Percentiles rank a stretch among this genome's conserved stretches.
These are phyloP conservation scores for Sporothrix protearum DNA, from an alignment of 2,329 filamentous ascomycete genomes.

Conservation along the genomic window DNA sequence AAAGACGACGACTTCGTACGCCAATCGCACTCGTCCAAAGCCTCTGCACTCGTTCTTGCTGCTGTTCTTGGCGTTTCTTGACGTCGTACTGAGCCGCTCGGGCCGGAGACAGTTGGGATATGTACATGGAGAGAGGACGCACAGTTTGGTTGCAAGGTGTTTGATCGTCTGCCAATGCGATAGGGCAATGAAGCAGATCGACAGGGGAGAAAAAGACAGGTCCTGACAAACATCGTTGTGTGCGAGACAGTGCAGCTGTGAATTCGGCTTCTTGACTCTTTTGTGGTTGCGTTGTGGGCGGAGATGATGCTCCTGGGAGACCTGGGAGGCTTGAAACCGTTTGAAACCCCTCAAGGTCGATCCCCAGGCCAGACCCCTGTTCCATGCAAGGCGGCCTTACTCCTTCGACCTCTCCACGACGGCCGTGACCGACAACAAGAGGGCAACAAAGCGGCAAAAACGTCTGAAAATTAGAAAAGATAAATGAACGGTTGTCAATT, in stretches of 20 bases:
- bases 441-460: not conserved
- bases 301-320: not conserved
- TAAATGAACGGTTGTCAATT: not conserved
- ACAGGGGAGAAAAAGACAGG: constrained; percentile 9
- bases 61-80: constrained; percentile 8
- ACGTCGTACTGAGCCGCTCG: not conserved
- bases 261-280: not conserved
- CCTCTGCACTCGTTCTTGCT: not conserved
- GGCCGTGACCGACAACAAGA: not conserved
- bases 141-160: constrained; percentile 16
- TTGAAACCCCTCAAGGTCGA: constrained; percentile 20
- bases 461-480: not conserved
- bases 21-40: not conserved
- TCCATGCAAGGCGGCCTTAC: not conserved
- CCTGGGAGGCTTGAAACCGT: constrained; percentile 23
- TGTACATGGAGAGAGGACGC: not conserved
- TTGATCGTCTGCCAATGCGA: constrained; percentile 21
- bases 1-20: not conserved
- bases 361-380: constrained; percentile 19
- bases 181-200: constrained; percentile 17
- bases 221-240: not conserved
- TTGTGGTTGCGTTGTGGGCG: not conserved
- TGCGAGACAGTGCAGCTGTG: not conserved
- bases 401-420: not conserved
- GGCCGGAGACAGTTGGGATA: not conserved